Percentiles rank a stretch among this genome's conserved stretches.
phyloP scores from a whole-genome alignment of 2,329 filamentous ascomycete genomes.

The Aureobasidium sp. region DNA sequence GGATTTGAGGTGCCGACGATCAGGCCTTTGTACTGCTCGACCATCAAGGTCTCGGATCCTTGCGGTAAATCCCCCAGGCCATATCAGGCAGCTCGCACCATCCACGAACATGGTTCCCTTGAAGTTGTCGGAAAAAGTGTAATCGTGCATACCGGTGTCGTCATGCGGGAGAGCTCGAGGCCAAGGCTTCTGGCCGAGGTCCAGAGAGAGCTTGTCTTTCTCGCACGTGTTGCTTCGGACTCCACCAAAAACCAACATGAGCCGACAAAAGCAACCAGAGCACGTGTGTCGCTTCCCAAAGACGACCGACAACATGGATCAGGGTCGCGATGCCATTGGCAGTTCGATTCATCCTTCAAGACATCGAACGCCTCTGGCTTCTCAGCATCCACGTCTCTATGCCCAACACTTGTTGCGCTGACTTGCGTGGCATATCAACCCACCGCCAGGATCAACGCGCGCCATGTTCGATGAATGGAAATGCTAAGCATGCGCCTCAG shows the following conservation, averaged over 20 bases:
- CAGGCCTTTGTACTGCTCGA: neutral
- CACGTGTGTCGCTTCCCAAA: neutral
- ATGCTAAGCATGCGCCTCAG: neutral
- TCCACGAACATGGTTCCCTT: neutral
- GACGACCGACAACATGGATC: neutral
- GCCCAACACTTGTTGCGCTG: neutral
- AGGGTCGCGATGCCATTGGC: neutral
- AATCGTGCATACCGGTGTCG: neutral
- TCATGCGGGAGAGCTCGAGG: neutral
- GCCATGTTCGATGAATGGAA: neutral
- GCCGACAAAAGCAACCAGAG: neutral
- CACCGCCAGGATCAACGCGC: neutral
- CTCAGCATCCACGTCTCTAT: too few relatives aligned
- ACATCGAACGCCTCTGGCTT: neutral
- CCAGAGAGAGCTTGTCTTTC: constrained; percentile 3
- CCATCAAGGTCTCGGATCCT: neutral
- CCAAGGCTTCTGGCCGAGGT: neutral
- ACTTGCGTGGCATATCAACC: neutral
- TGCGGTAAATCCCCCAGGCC: neutral
- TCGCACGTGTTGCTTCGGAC: neutral
- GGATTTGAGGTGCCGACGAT: neutral
- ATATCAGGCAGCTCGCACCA: neutral
- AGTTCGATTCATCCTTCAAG: neutral
- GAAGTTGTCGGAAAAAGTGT: neutral
- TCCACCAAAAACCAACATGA: neutral